Conservation (phyloP, 495 filamentous ascomycete genomes). For the Haplographium delicatum region DNA sequence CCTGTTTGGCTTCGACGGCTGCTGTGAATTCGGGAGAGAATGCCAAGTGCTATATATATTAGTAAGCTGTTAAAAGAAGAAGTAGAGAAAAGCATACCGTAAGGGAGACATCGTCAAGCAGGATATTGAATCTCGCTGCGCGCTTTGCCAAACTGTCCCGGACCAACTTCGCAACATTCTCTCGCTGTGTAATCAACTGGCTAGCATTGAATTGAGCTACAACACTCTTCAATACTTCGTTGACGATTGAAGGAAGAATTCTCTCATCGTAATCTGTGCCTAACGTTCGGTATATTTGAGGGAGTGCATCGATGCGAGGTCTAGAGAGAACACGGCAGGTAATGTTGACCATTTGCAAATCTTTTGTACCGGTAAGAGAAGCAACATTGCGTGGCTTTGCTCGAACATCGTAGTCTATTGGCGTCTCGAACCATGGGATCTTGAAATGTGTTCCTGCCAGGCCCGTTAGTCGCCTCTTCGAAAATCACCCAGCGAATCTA, state of each 20-base stretch:
- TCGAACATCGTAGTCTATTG: constrained; percentile 94
- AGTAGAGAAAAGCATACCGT: constrained; percentile 57
- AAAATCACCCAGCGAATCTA: not conserved
- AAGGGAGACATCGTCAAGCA: constrained; percentile 93
- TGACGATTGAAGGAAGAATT: constrained; percentile 94
- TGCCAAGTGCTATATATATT: constrained; percentile 71
- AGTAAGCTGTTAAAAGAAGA: constrained; percentile 10
- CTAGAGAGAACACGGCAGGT: constrained; percentile 98
- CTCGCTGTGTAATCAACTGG: constrained; percentile 96
- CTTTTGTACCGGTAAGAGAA: constrained; percentile 96
- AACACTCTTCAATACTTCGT: constrained; percentile 97
- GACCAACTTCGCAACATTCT: constrained; percentile 88
- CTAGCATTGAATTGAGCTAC: constrained; percentile 99
- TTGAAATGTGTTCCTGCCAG: constrained; percentile 78
- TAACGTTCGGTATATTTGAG: constrained; percentile 93
- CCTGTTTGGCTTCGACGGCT: constrained; percentile 97
- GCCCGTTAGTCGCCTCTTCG: constrained; percentile 22
- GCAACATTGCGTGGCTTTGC: constrained; percentile 95
- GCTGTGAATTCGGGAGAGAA: constrained; percentile 99
- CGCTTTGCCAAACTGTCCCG: constrained; percentile 86
- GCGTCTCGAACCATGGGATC: constrained; percentile 96
- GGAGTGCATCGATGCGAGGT: constrained; percentile 80
- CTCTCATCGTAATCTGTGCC: constrained; percentile 96
- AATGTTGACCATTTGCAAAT: constrained; percentile 99
- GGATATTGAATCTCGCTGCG: constrained; percentile 93